Percentiles rank a stretch among this genome's conserved stretches.
These are phyloP conservation scores for Thielaviopsis populi DNA, from an alignment of 2,329 filamentous ascomycete genomes.

Conservation along the genomic window DNA sequence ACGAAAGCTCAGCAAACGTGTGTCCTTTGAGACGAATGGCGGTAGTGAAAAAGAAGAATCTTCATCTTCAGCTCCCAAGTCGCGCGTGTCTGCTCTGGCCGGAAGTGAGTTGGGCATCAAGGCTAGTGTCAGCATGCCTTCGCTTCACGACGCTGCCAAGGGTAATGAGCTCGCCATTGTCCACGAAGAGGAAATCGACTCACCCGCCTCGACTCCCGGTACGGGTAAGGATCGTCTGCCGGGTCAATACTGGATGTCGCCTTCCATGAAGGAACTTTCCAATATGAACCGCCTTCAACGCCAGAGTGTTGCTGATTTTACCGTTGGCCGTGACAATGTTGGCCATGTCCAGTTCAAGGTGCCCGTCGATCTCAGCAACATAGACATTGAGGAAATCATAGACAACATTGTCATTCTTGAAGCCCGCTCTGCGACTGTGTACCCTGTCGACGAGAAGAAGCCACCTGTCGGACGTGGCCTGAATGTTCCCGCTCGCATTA, in stretches of 20 bases:
- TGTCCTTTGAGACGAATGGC: constrained; percentile 70
- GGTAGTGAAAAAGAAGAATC: constrained; percentile 26
- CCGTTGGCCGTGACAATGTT: constrained; percentile 66
- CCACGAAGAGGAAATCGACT: constrained; percentile 48
- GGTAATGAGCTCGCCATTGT: constrained; percentile 68
- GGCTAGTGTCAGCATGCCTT: constrained; percentile 15
- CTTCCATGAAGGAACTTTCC: constrained; percentile 57
- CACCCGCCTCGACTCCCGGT: constrained; percentile 21
- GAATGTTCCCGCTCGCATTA: constrained; percentile 79
- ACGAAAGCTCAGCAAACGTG: constrained; percentile 61
- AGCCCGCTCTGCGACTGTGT: constrained; percentile 74
- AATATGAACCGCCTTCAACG: constrained; percentile 69
- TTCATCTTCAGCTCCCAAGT: constrained; percentile 16
- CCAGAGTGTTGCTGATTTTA: constrained; percentile 57
- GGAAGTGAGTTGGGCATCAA: constrained; percentile 17
- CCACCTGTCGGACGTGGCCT: constrained; percentile 73
- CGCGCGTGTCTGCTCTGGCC: constrained; percentile 20
- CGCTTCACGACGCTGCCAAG: constrained; percentile 55
- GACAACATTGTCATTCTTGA: constrained; percentile 62
- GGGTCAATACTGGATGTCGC: constrained; percentile 78
- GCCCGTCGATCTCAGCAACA: constrained; percentile 65
- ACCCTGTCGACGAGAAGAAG: constrained; percentile 61
- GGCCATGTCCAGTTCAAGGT: constrained; percentile 71
- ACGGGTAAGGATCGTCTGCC: constrained; percentile 34
- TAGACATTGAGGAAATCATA: constrained; percentile 68